phyloP scores from a whole-genome alignment of 2,329 filamentous ascomycete species.

The Botrytis pseudocinerea region DNA sequence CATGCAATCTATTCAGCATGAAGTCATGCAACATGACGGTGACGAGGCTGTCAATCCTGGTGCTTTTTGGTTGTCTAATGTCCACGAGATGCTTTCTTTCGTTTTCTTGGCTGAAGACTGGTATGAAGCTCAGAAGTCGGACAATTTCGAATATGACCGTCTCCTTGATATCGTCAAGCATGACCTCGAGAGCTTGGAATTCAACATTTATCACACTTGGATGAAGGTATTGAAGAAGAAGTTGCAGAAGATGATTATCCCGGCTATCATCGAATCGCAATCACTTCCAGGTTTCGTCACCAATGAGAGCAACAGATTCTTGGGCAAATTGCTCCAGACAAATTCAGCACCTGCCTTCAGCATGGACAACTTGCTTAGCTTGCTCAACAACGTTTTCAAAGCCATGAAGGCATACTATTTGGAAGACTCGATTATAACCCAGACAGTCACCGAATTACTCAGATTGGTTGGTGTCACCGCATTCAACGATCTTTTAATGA shows the following conservation, averaged over 20 bases:
- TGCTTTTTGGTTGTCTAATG: conserved; percentile 98
- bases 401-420: conserved; percentile 99
- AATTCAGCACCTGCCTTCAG: conserved; percentile 94
- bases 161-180: conserved; percentile 98
- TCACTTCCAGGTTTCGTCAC: conserved; percentile 98
- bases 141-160: conserved; percentile 98
- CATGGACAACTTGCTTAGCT: conserved; percentile 96
- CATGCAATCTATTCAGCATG: conserved; percentile 99
- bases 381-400: conserved; percentile 96
- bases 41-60: conserved; percentile 97
- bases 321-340: conserved; percentile 90
- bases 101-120: conserved; percentile 99
- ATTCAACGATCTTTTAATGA: conserved; percentile 97
- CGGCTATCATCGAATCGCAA: conserved; percentile 98
- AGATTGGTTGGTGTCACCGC: conserved; percentile 93
- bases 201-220: conserved; percentile 99
- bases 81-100: conserved; percentile 99
- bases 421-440: conserved; percentile 92
- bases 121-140: conserved; percentile 99
- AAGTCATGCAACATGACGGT: conserved; percentile 98
- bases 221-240: conserved; percentile 99
- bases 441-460: conserved; percentile 91
- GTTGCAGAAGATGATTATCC: conserved; percentile 99
- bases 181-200: conserved; percentile 95
- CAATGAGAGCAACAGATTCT: conserved; percentile 96